phyloP scores from a whole-genome alignment of 257 asterid species.

The Cynanchum wilfordii region DNA sequence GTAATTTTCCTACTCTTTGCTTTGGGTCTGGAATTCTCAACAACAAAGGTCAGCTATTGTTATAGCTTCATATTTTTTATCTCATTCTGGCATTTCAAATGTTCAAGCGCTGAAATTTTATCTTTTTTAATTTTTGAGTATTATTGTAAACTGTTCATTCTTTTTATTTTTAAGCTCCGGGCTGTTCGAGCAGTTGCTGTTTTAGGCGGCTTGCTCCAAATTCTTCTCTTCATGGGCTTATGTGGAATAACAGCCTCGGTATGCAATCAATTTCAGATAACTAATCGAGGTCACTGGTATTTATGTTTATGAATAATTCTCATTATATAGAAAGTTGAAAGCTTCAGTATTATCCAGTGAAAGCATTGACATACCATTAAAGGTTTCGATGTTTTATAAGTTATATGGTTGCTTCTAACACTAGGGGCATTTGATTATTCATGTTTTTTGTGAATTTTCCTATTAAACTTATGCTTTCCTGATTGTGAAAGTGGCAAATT shows the following conservation, averaged over 20 bases:
- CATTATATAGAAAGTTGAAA: not conserved
- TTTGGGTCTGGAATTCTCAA: constrained; percentile 92
- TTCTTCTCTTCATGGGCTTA: constrained; percentile 86
- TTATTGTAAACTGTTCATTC: not conserved
- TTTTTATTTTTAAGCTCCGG: constrained; percentile 55
- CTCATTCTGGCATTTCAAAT: not conserved
- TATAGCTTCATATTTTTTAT: not conserved
- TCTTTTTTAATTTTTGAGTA: not conserved
- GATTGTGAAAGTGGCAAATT: constrained; percentile 14
- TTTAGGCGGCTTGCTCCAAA: constrained; percentile 93
- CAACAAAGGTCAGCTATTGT: constrained; percentile 59
- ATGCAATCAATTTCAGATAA: constrained; percentile 19
- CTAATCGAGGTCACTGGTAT: not conserved
- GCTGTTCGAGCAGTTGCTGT: constrained; percentile 99
- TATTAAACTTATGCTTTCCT: not conserved
- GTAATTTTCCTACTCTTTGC: constrained; percentile 97
- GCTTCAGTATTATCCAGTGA: not conserved
- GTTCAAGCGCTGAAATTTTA: not conserved
- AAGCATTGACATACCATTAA: not conserved
- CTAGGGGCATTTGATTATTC: not conserved
- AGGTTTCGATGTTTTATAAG: not conserved
- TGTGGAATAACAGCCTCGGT: constrained; percentile 92
- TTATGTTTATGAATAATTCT: constrained; percentile 7
- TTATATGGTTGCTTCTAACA: not conserved
- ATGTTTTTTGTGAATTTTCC: not conserved